These are phyloP conservation scores for Diaporthe capsici DNA, from an alignment of 2,329 filamentous ascomycete species.

Conservation along the genomic window DNA sequence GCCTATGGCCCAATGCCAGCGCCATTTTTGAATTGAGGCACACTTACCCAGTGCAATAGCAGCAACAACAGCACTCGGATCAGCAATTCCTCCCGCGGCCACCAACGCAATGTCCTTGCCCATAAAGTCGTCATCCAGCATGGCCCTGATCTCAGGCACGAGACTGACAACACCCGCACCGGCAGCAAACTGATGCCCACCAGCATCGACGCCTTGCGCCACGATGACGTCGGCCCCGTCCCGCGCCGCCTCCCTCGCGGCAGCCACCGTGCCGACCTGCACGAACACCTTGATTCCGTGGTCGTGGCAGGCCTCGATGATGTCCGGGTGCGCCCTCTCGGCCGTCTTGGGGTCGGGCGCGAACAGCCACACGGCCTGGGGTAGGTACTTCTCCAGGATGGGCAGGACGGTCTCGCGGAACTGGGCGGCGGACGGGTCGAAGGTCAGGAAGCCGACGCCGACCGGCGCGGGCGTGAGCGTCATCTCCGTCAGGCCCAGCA, in stretches of 20 bases:
- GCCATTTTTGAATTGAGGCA: not conserved
- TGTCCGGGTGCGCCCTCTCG: slow-evolving; percentile 47
- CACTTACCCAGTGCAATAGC: slow-evolving; percentile 66
- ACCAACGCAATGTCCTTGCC: slow-evolving; percentile 58
- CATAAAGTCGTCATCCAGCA: slow-evolving; percentile 56
- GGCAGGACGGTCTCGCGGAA: slow-evolving; percentile 62
- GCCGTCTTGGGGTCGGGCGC: slow-evolving; percentile 63
- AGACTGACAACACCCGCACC: slow-evolving; percentile 69
- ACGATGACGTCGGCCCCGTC: slow-evolving; percentile 71
- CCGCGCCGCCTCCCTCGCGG: slow-evolving; percentile 64
- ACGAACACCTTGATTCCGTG: slow-evolving; percentile 66
- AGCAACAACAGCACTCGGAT: slow-evolving; percentile 69
- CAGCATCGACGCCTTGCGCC: slow-evolving; percentile 74
- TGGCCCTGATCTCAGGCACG: slow-evolving; percentile 69
- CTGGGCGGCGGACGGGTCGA: slow-evolving; percentile 56
- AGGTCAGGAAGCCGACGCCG: slow-evolving; percentile 75
- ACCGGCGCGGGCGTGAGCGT: slow-evolving; percentile 58
- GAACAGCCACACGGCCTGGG: slow-evolving; percentile 77
- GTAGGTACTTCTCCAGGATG: slow-evolving; percentile 65
- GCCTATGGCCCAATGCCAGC: not conserved
- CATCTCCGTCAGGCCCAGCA: slow-evolving; percentile 47
- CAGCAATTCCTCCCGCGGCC: slow-evolving; percentile 72
- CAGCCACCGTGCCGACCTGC: slow-evolving; percentile 72
- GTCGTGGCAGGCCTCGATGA: slow-evolving; percentile 54
- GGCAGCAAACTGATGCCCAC: slow-evolving; percentile 71